These are phyloP conservation scores for Rosa rugosa DNA, from an alignment of 306 rosid genomes.

Conservation along the genomic window DNA sequence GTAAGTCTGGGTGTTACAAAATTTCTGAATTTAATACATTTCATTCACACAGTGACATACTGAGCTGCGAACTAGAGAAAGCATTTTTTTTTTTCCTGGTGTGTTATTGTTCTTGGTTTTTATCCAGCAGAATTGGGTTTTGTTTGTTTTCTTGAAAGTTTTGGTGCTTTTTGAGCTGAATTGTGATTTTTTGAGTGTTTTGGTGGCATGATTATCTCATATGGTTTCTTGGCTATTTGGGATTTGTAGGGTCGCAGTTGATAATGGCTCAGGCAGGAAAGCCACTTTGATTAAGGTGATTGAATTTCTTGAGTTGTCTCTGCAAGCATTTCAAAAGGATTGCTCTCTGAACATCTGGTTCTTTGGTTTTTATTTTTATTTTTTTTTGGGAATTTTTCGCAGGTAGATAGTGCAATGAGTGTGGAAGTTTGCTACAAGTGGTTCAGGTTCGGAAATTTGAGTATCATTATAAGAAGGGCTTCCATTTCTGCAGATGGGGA, in stretches of 20 bases:
- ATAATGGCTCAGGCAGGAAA: slow-evolving; percentile 60
- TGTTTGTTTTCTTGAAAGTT: not conserved
- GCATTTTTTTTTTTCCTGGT: not conserved
- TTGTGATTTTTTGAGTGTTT: slow-evolving; percentile 7
- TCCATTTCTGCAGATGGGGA: slow-evolving; percentile 95
- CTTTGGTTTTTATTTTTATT: not conserved
- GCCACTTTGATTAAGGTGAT: slow-evolving; percentile 77
- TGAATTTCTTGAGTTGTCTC: slow-evolving; percentile 6
- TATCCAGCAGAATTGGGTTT: not conserved
- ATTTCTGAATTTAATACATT: too few relatives aligned
- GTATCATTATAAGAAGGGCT: slow-evolving; percentile 75
- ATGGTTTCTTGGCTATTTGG: slow-evolving; percentile 22
- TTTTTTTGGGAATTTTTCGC: slow-evolving; percentile 10
- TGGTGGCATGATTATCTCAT: not conserved
- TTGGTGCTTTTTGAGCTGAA: slow-evolving; percentile 18
- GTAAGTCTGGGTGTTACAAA: too few relatives aligned
- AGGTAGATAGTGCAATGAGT: slow-evolving; percentile 94
- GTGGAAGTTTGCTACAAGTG: slow-evolving; percentile 84
- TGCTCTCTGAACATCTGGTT: not conserved
- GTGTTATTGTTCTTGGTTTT: not conserved
- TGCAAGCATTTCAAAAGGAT: slow-evolving; percentile 27
- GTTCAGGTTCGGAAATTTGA: slow-evolving; percentile 91
- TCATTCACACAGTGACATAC: too few relatives aligned
- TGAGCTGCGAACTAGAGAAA: too few relatives aligned
- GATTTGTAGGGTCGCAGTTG: slow-evolving; percentile 78